A percentile compares a stretch with the other conserved stretches of the same genome.
phyloP scores from a whole-genome alignment of 768 basidiomycete species.

The Mycena capillaripes region DNA sequence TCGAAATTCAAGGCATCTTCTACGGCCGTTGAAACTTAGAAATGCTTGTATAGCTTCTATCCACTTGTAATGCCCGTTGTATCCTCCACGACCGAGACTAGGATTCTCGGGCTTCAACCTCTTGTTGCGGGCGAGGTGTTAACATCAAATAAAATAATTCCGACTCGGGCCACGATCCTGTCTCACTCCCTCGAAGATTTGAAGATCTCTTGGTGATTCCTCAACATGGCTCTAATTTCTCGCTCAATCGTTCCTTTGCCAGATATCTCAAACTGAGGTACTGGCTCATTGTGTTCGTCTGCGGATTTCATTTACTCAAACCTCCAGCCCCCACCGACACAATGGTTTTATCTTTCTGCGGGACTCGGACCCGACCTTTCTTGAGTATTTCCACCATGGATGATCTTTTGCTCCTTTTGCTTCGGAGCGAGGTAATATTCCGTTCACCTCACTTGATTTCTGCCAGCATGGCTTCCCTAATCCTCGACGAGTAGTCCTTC shows the following conservation, averaged over 20 bases:
- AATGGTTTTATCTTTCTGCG: not conserved
- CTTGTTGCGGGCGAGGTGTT: not conserved
- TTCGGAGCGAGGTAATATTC: not conserved
- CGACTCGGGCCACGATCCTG: not conserved
- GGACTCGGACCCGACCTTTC: conserved; percentile 2
- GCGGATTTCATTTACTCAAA: conserved; percentile 4
- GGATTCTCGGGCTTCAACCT: not conserved
- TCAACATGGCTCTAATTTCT: not conserved
- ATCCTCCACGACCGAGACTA: no score
- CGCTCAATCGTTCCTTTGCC: no score
- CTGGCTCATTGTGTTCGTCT: no score
- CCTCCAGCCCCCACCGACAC: not conserved
- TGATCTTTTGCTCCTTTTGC: conserved; percentile 6
- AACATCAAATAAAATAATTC: not conserved
- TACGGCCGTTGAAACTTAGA: no score
- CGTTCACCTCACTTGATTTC: no score
- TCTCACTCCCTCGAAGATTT: not conserved
- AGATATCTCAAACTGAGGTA: no score
- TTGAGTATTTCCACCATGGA: not conserved
- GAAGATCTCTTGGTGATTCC: not conserved
- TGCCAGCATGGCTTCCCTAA: no score
- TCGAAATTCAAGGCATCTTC: no score
- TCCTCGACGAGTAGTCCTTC: no score
- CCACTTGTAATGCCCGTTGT: no score
- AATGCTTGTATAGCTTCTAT: no score